Evolutionary conservation across 345 rosid genomes (phyloP), one percentile per base, ranked within the genome.

Genomic region (Euphorbia lathyris): DNA sequence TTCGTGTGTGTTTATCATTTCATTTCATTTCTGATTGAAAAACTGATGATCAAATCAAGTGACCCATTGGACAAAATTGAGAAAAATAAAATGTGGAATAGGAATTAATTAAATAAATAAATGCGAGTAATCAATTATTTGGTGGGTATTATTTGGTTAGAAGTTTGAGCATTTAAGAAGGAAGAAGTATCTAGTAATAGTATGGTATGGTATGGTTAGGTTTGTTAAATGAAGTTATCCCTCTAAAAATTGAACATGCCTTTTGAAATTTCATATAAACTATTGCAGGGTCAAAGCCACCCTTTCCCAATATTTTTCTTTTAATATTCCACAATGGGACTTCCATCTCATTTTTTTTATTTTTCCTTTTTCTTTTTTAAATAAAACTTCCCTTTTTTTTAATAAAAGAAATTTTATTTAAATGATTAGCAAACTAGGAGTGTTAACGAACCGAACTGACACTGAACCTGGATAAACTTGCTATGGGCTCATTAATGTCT

Each of bases 61-160:
- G n/a, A n/a, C n/a, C n/a, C n/a, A n/a, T n/a, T n/a, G n/a, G n/a
- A n/a, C n/a, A n/a, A n/a, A n/a, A n/a, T n/a, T n/a, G n/a, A 34
- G 38, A 34, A 34, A 34, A 34, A 40, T 40, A 8, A 2, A 40
- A 40, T 40, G 43, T 4, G 43, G 6, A 9, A 9, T 40, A 1
- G 43, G 1, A 40, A 40, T 2, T 40, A 40, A 9, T 26, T 7
- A 23, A 6, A 48, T 11, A 4, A 9, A 67, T 68, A 5, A 32
- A 27, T 27, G 26, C 59, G 2, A 20, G 30, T 62, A 13, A 19
- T 16, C 19, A 13, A 20, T 23, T 14, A 1, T 27, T n/a, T 68
- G 78, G 80, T 63, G 50, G 81, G 43, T 59, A 10, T 64, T 27
- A 17, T 47, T 58, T 59, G 81, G 81, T 74, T 67, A 30, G 83